Evolutionary conservation across 2,329 filamentous ascomycete species (phyloP).

Genomic region (Conoideocrella luteorostrata): DNA sequence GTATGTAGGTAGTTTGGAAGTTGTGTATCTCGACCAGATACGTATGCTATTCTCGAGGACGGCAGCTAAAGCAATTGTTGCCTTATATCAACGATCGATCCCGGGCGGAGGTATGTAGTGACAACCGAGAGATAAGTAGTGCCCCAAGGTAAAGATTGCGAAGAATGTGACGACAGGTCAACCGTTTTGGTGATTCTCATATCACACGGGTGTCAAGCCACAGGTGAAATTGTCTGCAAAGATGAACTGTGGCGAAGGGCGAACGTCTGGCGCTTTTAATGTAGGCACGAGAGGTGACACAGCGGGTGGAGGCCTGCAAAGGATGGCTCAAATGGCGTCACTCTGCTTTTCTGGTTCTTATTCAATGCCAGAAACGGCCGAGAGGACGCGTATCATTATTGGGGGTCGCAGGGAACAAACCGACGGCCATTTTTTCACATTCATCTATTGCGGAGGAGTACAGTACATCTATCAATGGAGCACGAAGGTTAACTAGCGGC

Average conservation of each 20-base stretch:
- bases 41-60: too few relatives aligned
- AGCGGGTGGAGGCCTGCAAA: not conserved
- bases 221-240: not conserved
- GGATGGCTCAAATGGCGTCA: not conserved
- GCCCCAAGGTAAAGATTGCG: constrained; percentile 2
- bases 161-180: not conserved
- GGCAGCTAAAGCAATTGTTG: too few relatives aligned
- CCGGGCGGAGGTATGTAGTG: not conserved
- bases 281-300: not conserved
- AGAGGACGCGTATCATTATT: not conserved
- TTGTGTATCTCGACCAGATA: too few relatives aligned
- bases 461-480: too few relatives aligned
- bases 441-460: too few relatives aligned
- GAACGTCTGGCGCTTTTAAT: not conserved
- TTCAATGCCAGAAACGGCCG: not conserved
- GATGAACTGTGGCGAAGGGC: constrained; percentile 4
- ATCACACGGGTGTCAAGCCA: constrained; percentile 2
- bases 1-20: too few relatives aligned
- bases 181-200: not conserved
- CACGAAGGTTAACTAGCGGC: too few relatives aligned
- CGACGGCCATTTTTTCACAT: too few relatives aligned
- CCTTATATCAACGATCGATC: not conserved
- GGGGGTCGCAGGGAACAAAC: not conserved
- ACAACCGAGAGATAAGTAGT: too few relatives aligned
- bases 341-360: not conserved